Base-by-base conservation (phyloP, 2,329 filamentous ascomycete genomes). In the Colletotrichum sp. region DNA sequence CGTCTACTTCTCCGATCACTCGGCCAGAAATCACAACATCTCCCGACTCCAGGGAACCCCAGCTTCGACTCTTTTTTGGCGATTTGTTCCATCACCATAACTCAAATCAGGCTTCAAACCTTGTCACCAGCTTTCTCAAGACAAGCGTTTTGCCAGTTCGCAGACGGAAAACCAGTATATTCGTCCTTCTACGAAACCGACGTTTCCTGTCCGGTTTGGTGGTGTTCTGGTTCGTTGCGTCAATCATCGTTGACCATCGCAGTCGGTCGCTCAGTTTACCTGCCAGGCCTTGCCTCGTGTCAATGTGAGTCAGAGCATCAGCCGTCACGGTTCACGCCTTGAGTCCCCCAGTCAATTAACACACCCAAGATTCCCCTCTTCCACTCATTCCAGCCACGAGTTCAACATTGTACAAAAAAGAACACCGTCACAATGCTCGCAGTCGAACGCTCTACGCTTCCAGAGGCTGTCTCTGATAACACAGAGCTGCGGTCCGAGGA, bases 401-500 rank as follows among this genome's bases (percentile, higher is more conserved):
- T 8, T 55, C 18, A 63, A 28, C 9, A 28, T 36, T 75, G 68
- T 63, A 59, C 61, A 18, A 39, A 48, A 14, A 16, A 5, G 57
- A 7, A 68, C 10, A 55, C 21, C 39, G 21, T 24, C 72, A 32
- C 21, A 59, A 75, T 75, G 73, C 70, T 75, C 59, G 64, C 70
- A 34, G 64, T 68, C 34, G 73, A 69, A 68, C 73, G 57, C 30
- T 59, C 72, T 34, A 16, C 72, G 32, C 65, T 32, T 21, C 39
- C 66, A 9, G 30, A 63, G 30, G 39, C 36, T 30, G 66, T 64
- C 63, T 39, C 61, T 52, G 74, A 71, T 21, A 66, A 39, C n/a
- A 16, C 64, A 48, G 73, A 75, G 16, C 68, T 60, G 16, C 67
- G 61, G 39, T 39, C 71, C 16, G 77, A 72, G 10, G 72, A 72